Conservation (phyloP, 73 alveolate genomes). For the Paramecium biaurelia region DNA sequence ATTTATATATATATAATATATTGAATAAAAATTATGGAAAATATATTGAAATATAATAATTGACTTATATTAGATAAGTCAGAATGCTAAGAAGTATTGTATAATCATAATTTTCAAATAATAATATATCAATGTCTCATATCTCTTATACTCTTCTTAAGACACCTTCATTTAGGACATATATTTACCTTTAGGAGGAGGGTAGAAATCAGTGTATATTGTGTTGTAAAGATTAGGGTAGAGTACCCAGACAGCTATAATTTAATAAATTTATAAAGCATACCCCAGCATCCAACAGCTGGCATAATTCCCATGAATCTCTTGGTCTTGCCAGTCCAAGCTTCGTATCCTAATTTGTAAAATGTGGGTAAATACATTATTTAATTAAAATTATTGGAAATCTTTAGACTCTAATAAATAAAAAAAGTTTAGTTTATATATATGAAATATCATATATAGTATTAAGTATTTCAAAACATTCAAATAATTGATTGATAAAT, state of each 20-base stretch:
- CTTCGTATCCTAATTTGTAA: conserved; percentile 81
- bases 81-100: not conserved
- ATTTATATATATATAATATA: not conserved
- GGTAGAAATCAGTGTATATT: conserved; percentile 73
- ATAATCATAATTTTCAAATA: not conserved
- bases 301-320: conserved; percentile 74
- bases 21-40: not conserved
- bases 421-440: too few species aligned
- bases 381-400: not conserved
- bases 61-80: not conserved
- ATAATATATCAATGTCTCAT: not conserved
- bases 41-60: not conserved
- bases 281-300: conserved; percentile 70
- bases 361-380: conserved; percentile 86
- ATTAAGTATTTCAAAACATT: not conserved
- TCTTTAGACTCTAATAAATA: not conserved
- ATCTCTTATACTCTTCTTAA: conserved; percentile 58
- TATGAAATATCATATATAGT: not conserved
- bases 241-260: conserved; percentile 75
- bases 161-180: conserved; percentile 56
- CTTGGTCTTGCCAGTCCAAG: conserved; percentile 61
- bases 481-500: too few species aligned
- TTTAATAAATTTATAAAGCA: not conserved
- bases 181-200: conserved; percentile 82
- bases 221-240: conserved; percentile 82